Evolutionary conservation across 805 yeast genomes (phyloP), one percentile per base, ranked within the genome.

Genomic region (Citeromyces nyonsensis): DNA sequence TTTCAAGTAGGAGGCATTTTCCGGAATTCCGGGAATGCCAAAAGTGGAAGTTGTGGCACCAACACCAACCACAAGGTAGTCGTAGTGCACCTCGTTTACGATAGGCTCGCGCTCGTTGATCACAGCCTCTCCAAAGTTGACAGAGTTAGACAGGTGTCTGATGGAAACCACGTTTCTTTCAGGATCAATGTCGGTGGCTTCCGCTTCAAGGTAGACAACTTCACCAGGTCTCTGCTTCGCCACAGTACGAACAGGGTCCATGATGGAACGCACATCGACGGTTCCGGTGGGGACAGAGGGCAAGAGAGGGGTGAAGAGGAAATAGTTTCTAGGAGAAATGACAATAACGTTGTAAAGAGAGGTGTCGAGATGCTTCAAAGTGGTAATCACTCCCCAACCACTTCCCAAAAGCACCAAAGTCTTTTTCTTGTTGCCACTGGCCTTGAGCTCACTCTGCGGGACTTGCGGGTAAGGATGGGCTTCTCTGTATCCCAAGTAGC

Each of bases 261-360:
- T 79, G 50, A 86, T 86, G 15, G 96, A 86, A 55, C 91, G 82
- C 42, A 71, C 56, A 48, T 83, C 95, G 37, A 84, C 73, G 33
- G 95, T 81, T 41, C 96, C 96, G 26, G 94, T 86, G 36, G 96
- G 94, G 43, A 88, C 81, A 15, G 94, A 81, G 30, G 97, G 96
- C 45, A 86, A 66, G 51, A 86, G 63, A n/a, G 97, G 96, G 36
- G 97, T 86, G 67, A 88, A 86, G 46, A 86, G 64, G 60, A 86
- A 85, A 64, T 83, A 88, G 65, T 86, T 88, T 62, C 96, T 73
- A 40, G 97, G 96, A 28, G 95, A 83, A 30, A 86, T 80, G 35
- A 86, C 74, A 32, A 84, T 73, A 32, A 86, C 95, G 51, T 88
- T 83, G 60, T 84, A 86, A 53, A 77, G 63, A 31, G 86, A 63